Base-by-base conservation (phyloP, 2,329 filamentous ascomycete species). In the Zopfia rhizophila region DNA sequence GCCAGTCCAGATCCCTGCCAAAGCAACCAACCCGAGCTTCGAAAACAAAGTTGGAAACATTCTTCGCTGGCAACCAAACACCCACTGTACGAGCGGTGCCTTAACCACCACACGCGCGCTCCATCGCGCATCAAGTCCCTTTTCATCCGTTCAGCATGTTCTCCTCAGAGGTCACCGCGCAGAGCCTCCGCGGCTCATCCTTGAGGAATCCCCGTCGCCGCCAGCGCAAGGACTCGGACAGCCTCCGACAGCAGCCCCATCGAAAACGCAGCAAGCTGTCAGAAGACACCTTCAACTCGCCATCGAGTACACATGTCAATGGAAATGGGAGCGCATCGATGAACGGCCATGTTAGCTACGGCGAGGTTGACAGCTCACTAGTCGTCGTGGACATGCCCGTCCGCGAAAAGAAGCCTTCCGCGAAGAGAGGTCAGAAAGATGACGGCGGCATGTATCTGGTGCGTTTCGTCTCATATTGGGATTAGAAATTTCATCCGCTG, bases 401-500 rank as follows among this genome's bases (percentile, higher is more conserved):
- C 30, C 69, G 72, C 54, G 71, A 73, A 39, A 74, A 72, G 65
- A 71, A 70, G 54, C 43, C 60, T 16, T 40, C 60, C 12, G 51
- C 52, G 7, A 69, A 89, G 61, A 80, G 87, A 58, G 75, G 78
- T 31, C 79, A 76, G 58, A 89, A 88, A 67, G 85, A 85, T 35
- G 87, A 90, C 64, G 83, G 85, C 22, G 86, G 83, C 58, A 76
- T 84, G 51, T 77, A 87, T 58, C 68, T 90, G 72, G 87, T 89
- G n/a, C n/a, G n/a, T n/a, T n/a, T n/a, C n/a, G n/a, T 28, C 45
- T 51, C 19, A 38, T 13, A 21, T 43, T 25, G 17, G 19, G n/a
- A 29, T 12, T 25, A 27, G 21, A 16, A 25, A 44, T 29, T 25
- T n/a, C n/a, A n/a, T n/a, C n/a, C n/a, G 36, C 58, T 63, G 21